These are phyloP conservation scores for Tricholoma sp. DNA, from an alignment of 768 basidiomycete genomes.

Conservation along the genomic window DNA sequence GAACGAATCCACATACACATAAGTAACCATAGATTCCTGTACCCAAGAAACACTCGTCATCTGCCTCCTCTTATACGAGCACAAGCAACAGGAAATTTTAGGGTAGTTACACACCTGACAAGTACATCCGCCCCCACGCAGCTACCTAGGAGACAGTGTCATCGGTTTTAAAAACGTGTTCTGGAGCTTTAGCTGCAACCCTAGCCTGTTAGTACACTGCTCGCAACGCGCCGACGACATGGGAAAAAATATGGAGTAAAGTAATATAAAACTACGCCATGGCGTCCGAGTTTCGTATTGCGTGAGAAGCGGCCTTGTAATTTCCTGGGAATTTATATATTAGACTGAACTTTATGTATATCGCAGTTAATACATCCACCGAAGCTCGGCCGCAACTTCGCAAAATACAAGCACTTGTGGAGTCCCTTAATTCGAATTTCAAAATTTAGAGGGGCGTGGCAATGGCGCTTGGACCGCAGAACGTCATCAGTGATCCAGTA, in stretches of 20 bases:
- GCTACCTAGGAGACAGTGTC: not conserved
- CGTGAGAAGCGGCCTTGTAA: not conserved
- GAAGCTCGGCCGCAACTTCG: slow-evolving; percentile 5
- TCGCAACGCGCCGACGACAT: not conserved
- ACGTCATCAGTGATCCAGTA: slow-evolving; percentile 4
- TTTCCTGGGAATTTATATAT: not conserved
- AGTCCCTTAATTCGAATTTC: not conserved
- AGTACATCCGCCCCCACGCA: not conserved
- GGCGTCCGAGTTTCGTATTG: not conserved
- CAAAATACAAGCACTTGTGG: not conserved
- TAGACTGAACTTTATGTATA: not conserved
- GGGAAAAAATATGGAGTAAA: not conserved
- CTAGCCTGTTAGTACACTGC: not conserved
- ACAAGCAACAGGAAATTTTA: not conserved
- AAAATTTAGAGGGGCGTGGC: slow-evolving; percentile 8
- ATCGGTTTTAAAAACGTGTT: not conserved
- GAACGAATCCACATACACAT: too few species aligned
- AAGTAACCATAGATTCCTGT: too few species aligned
- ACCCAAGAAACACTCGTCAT: too few species aligned
- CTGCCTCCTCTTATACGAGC: not conserved
- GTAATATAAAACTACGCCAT: not conserved
- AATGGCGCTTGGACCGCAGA: slow-evolving; percentile 10
- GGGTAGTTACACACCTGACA: not conserved
- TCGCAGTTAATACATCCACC: slow-evolving; percentile 4
- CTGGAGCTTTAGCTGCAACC: not conserved